phyloP scores from a whole-genome alignment of 768 basidiomycete species.

The Crucibulum laeve region DNA sequence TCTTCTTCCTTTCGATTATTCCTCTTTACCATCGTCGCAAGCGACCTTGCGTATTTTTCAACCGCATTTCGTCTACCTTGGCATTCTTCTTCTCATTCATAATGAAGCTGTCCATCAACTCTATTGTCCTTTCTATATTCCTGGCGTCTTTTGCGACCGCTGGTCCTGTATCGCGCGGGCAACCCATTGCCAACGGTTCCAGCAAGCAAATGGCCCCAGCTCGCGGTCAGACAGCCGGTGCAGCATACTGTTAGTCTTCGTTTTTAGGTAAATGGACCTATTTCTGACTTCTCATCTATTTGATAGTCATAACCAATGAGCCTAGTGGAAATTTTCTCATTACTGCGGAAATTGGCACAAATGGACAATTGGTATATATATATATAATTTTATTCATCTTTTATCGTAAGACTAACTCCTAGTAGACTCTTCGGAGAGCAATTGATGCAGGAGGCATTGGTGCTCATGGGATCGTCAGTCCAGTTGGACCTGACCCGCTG shows the following conservation, averaged over 20 bases:
- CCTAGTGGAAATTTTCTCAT: slow-evolving; percentile 39
- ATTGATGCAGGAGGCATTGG: slow-evolving; percentile 29
- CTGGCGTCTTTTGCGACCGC: too few species aligned
- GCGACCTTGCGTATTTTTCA: too few species aligned
- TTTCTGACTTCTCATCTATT: slow-evolving; percentile 2
- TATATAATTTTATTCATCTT: slow-evolving; percentile 11
- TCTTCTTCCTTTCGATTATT: too few species aligned
- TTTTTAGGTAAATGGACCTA: neutral
- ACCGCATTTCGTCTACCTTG: too few species aligned
- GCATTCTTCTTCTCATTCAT: too few species aligned
- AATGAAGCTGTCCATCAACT: neutral
- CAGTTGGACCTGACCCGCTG: slow-evolving; percentile 32
- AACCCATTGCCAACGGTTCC: too few species aligned
- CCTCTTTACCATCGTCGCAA: too few species aligned
- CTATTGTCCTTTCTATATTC: neutral
- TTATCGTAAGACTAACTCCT: neutral
- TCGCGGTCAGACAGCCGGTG: slow-evolving; percentile 16
- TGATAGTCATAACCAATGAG: slow-evolving; percentile 51
- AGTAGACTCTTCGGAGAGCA: slow-evolving; percentile 21
- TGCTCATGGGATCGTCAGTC: slow-evolving; percentile 25
- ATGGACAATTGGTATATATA: slow-evolving; percentile 40
- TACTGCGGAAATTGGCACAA: slow-evolving; percentile 32
- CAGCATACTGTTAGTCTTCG: slow-evolving; percentile 19
- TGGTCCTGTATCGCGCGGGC: too few species aligned
- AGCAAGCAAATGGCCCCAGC: neutral